A percentile compares a stretch with the other conserved stretches of the same genome.
Conservation (phyloP, 345 rosid species). For the Gossypium herbaceum region DNA sequence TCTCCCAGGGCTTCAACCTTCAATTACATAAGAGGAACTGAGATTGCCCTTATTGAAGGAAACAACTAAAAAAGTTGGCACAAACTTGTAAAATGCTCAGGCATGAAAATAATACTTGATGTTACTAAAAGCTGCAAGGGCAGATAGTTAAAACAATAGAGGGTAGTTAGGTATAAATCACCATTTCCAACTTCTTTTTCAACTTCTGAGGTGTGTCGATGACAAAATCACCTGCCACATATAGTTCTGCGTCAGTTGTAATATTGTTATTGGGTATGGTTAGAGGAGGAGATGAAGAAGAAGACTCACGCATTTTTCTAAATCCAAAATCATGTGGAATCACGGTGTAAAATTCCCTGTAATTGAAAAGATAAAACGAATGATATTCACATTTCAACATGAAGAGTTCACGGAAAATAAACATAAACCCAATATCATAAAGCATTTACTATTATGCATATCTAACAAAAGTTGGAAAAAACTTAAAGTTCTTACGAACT, state of each 20-base stretch:
- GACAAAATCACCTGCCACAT: conserved; percentile 73
- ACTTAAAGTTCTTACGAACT: conserved; percentile 55
- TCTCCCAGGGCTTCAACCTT: conserved; percentile 84
- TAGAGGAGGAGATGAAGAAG: conserved; percentile 16
- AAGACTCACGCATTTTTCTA: conserved; percentile 71
- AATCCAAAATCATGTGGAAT: conserved; percentile 94
- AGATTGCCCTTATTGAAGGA: conserved; percentile 10
- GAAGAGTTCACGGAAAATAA: background rate
- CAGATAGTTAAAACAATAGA: background rate
- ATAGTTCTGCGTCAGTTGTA: conserved; percentile 14
- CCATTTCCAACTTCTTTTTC: conserved; percentile 84
- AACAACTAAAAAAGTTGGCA: conserved; percentile 8
- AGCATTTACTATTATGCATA: background rate
- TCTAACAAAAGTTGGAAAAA: background rate
- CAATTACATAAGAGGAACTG: conserved; percentile 8
- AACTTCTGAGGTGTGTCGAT: conserved; percentile 83
- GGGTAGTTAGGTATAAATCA: conserved; percentile 22
- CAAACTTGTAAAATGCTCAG: background rate
- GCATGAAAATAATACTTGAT: background rate
- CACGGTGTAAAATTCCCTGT: conserved; percentile 86
- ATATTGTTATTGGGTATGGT: background rate
- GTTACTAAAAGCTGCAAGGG: conserved; percentile 2
- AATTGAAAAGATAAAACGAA: conserved; percentile 15
- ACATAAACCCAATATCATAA: background rate
- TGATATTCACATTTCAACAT: background rate